phyloP scores from a whole-genome alignment of 2,329 filamentous ascomycete species.

The Fusarium sp. region DNA sequence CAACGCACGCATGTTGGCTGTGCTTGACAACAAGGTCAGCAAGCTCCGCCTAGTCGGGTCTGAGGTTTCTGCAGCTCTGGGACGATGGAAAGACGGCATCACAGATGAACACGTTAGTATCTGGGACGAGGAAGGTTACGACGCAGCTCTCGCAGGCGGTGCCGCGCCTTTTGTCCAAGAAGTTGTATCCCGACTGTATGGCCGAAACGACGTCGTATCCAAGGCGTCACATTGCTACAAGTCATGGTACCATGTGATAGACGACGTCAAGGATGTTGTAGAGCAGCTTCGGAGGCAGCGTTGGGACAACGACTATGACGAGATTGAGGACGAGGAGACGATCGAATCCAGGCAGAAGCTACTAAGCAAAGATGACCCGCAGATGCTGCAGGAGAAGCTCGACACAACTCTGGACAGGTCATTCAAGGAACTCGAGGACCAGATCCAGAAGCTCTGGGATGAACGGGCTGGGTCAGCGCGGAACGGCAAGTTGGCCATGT shows the following conservation, averaged over 20 bases:
- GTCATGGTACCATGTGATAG: slow-evolving; percentile 80
- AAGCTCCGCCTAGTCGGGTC: slow-evolving; percentile 74
- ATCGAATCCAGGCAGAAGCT: slow-evolving; percentile 74
- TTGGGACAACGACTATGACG: slow-evolving; percentile 81
- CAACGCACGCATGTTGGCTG: slow-evolving; percentile 73
- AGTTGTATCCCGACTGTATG: slow-evolving; percentile 77
- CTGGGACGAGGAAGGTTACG: slow-evolving; percentile 75
- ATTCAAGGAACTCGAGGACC: slow-evolving; percentile 69
- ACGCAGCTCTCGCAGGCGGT: slow-evolving; percentile 74
- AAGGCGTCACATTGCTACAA: slow-evolving; percentile 73
- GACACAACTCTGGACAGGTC: slow-evolving; percentile 66
- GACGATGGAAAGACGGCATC: slow-evolving; percentile 67
- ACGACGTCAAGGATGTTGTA: slow-evolving; percentile 72
- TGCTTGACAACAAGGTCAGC: slow-evolving; percentile 73
- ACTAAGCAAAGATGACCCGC: slow-evolving; percentile 79
- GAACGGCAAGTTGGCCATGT: slow-evolving; percentile 68
- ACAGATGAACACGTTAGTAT: slow-evolving; percentile 66
- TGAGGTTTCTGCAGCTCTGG: slow-evolving; percentile 71
- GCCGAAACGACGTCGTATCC: slow-evolving; percentile 75
- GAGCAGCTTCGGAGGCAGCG: slow-evolving; percentile 74
- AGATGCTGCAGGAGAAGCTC: slow-evolving; percentile 70
- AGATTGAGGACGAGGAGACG: slow-evolving; percentile 79
- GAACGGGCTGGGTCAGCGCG: slow-evolving; percentile 58
- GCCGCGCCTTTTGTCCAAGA: slow-evolving; percentile 76
- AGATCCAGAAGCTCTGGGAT: slow-evolving; percentile 64